Base-by-base conservation (phyloP, 2,329 filamentous ascomycete genomes). In the Lecanoromycetidae sp. region DNA sequence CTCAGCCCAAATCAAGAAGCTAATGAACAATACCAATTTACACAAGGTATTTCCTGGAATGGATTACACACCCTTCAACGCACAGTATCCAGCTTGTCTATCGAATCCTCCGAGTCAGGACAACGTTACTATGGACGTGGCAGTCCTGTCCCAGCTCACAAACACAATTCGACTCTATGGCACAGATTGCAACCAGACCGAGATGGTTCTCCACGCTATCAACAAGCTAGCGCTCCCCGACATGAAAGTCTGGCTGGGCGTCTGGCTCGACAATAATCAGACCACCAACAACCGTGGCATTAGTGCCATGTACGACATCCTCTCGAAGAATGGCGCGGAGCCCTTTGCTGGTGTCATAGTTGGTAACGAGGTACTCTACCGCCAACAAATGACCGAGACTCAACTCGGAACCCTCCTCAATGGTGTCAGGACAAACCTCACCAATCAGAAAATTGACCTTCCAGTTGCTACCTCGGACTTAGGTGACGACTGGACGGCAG, bases 131-230 rank as follows among this genome's bases (percentile, higher is more conserved):
- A 79, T 86, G 44, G 90, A 96, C 61, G 70, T 95, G 49, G 90
- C 91, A 1, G 81, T 95, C 8, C 77, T 96, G 43, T 87, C 84
- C 10, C 87, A 94, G 62, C 71, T 96, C 35, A 94, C 87, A 50
- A 88, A 94, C 61, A 81, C 80, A 3, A 76, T 96, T 39, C 82
- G 90, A 6, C 72, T 95, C 1, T 96, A 96, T 62, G 90, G 90
- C 41, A 96, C 87, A 10, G 90, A 96, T 67, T 96, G 90, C 73
- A 95, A 95, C 65, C 90, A 96, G 66, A 96, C 90, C 0, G 77
- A 94, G 63, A 91, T 96, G 84, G 77, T 93, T 1, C 70, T 96
- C 7, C 81, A 91, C 57, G 81, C 88, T 17, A 82, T 96, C 56
- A 72, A 84, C 48, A 74, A 74, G 42, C 72, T 96, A 10, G 72